Evolutionary conservation across 306 rosid species (phyloP).

Genomic region (Castanopsis chinensis): DNA sequence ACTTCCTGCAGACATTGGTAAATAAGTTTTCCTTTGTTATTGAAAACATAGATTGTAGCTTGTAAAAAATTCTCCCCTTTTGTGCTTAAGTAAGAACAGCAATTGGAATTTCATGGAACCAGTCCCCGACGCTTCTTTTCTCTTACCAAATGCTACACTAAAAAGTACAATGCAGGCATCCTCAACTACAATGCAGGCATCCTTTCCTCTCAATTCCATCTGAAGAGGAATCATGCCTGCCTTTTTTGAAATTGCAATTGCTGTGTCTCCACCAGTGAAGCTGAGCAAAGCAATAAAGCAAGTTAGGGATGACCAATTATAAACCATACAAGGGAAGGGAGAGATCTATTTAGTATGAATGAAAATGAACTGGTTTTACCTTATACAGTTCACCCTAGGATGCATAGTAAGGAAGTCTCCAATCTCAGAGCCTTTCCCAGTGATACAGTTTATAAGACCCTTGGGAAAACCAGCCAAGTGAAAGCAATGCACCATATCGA

Average conservation of each 20-base stretch:
- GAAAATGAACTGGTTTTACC: constrained; percentile 38
- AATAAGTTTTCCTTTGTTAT: background rate
- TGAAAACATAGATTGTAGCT: background rate
- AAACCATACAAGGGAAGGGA: constrained; percentile 5
- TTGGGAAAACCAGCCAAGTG: constrained; percentile 96
- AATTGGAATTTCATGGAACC: background rate
- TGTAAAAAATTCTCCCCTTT: background rate
- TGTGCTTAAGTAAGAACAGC: background rate
- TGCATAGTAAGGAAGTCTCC: constrained; percentile 99
- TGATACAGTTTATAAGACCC: constrained; percentile 86
- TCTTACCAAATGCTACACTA: background rate
- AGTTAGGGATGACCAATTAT: constrained; percentile 1
- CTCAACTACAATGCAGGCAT: constrained; percentile 98
- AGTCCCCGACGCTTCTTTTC: background rate
- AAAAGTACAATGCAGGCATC: constrained; percentile 52
- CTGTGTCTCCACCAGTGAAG: constrained; percentile 99
- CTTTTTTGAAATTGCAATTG: constrained; percentile 89
- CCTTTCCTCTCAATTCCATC: constrained; percentile 99
- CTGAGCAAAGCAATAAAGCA: constrained; percentile 33
- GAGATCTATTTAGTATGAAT: constrained; percentile 1
- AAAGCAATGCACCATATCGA: constrained; percentile 95
- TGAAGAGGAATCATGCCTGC: constrained; percentile 95
- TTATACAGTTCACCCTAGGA: constrained; percentile 89
- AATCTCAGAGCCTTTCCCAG: constrained; percentile 95
- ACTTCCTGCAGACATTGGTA: background rate